Conservation (phyloP, 2,329 filamentous ascomycete genomes). For the Neurospora sp. region DNA sequence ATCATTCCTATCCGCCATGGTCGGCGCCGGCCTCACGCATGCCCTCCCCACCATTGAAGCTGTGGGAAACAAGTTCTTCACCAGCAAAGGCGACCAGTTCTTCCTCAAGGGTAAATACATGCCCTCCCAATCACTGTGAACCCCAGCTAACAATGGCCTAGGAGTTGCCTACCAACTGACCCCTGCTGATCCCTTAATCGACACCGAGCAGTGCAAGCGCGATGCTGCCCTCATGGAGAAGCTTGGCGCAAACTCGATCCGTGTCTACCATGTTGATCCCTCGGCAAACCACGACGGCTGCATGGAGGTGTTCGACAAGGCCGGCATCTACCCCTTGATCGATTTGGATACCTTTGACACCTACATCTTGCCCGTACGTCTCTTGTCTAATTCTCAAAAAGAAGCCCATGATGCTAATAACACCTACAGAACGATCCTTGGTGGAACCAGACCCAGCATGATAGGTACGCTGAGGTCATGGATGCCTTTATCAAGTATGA, state of each 20-base stretch:
- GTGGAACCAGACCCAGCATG: constrained; percentile 65
- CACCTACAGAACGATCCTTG: constrained; percentile 42
- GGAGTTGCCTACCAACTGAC: constrained; percentile 62
- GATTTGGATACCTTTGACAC: constrained; percentile 70
- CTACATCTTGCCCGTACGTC: constrained; percentile 52
- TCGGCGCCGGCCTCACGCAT: constrained; percentile 24
- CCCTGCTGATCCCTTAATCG: constrained; percentile 61
- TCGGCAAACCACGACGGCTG: constrained; percentile 62
- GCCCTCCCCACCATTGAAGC: constrained; percentile 40
- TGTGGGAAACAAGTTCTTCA: constrained; percentile 78
- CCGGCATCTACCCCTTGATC: constrained; percentile 74
- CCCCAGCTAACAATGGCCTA: constrained; percentile 23
- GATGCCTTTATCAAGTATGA: constrained; percentile 68
- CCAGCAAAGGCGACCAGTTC: constrained; percentile 69
- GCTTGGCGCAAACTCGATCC: constrained; percentile 73
- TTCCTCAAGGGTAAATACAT: constrained; percentile 62
- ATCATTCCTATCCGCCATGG: constrained; percentile 23
- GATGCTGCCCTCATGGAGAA: constrained; percentile 71
- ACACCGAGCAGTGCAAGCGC: constrained; percentile 64
- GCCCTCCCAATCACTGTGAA: neutral
- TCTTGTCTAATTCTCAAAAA: neutral
- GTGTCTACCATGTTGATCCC: constrained; percentile 79
- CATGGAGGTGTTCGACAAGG: constrained; percentile 70
- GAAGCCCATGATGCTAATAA: neutral
- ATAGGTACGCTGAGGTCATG: constrained; percentile 60